These are phyloP conservation scores for Daedaleopsis nitida DNA, from an alignment of 768 basidiomycete genomes.

Conservation along the genomic window DNA sequence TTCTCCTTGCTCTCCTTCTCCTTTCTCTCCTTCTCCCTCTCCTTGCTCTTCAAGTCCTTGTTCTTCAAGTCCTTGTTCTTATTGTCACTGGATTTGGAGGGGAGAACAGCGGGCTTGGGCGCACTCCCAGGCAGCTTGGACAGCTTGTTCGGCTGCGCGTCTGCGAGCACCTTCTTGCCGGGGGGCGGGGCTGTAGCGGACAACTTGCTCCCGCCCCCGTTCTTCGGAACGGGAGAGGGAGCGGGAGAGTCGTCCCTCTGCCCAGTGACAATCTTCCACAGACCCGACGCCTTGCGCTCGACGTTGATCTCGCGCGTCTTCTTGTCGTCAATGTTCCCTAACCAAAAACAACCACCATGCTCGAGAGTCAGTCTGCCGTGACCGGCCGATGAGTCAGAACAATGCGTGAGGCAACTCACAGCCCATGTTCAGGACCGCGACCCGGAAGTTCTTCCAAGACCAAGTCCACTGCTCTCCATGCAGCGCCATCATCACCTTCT, in stretches of 20 bases:
- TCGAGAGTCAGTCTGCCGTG: background rate
- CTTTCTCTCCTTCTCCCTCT: background rate
- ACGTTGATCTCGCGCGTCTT: conserved; percentile 30
- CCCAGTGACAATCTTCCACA: conserved; percentile 27
- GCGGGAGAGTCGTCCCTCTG: conserved; percentile 4
- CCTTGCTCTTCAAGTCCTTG: background rate
- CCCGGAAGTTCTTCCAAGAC: conserved; percentile 81
- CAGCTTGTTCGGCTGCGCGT: background rate
- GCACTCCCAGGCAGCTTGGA: conserved; percentile 4
- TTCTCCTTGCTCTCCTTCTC: background rate
- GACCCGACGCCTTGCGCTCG: conserved; percentile 28
- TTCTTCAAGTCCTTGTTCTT: background rate
- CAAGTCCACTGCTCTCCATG: conserved; percentile 72
- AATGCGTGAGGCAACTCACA: no score
- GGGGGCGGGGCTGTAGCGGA: background rate
- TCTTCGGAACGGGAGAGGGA: background rate
- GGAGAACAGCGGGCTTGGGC: background rate
- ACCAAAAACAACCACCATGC: background rate
- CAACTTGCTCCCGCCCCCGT: background rate
- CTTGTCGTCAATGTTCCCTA: conserved; percentile 25
- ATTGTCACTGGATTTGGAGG: background rate
- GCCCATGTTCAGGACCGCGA: conserved; percentile 79
- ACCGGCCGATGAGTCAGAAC: background rate
- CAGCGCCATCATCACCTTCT: conserved; percentile 63
- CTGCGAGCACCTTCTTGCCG: conserved; percentile 9